Base-by-base conservation (phyloP, 1,139 yeast species). In the Torulaspora globosa region DNA sequence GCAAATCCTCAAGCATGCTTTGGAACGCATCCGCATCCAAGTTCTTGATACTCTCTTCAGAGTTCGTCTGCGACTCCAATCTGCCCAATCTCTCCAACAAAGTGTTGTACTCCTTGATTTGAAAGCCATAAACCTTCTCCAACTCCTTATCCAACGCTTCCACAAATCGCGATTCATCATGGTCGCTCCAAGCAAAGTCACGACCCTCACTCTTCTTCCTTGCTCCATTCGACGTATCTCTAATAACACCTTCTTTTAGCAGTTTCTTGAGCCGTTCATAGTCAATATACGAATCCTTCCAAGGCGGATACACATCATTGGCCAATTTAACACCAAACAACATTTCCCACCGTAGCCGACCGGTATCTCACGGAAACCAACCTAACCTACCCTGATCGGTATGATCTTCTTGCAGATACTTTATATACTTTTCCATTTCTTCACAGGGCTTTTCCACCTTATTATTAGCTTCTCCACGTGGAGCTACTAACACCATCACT, bases 51-150 rank as follows among this genome's bases (percentile, higher is more conserved):
- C 59, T 70, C 18, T 58, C 57, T 39, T 60, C 60, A 7, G 59
- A 49, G 19, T 58, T 65, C 3, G 69, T 61, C 34, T 68, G 63
- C 19, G 69, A 70, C 63, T 90, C 97, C 53, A 89, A 71, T 29
- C 70, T 72, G 44, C 80, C 74, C 56, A 90, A 78, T 54, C 76
- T 75, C 34, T 76, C 78, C 65, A 82, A 80, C 57, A 92, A 72
- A 51, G 79, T 80, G 49, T 80, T 80, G 66, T 82, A 92, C 65
- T 82, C 82, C 38, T 77, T 69, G 34, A 77, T 73, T 64, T 90
- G 96, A 68, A 92, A 92, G 14, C 85, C 72, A 68, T 88, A 92
- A n/a, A 92, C 97, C 68, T 88, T 89, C 63, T 90, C 96, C 54
- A 92, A 74, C 63, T 90, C 95, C 27, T 75, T 70, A 66, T 92